phyloP scores from a whole-genome alignment of 352 stramenopile genomes.

The Elongisporangium prolatum region DNA sequence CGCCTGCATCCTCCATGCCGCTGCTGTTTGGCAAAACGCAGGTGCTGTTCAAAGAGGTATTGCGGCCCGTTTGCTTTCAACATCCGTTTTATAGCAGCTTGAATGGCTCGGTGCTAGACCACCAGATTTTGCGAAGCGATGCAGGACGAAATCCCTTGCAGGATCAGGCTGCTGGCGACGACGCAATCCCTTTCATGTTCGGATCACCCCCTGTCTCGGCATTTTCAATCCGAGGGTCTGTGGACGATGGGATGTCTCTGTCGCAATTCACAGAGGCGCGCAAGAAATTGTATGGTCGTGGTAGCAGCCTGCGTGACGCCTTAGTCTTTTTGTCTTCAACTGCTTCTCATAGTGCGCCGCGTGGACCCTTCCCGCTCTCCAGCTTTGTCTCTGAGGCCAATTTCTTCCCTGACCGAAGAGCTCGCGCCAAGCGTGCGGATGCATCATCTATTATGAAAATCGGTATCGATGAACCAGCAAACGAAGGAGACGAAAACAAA shows the following conservation, averaged over 20 bases:
- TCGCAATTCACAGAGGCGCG: conserved; percentile 30
- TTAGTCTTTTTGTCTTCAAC: conserved; percentile 12
- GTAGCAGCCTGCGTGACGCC: conserved; percentile 4
- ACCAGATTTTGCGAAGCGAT: neutral
- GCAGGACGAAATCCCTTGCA: conserved; percentile 1
- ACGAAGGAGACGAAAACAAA: neutral
- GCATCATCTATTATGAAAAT: neutral
- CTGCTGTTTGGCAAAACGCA: conserved; percentile 34
- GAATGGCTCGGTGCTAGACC: too few species aligned
- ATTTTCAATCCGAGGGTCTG: neutral
- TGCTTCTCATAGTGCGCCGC: conserved; percentile 5
- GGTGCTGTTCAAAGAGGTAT: conserved; percentile 24
- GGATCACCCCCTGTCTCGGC: conserved; percentile 2
- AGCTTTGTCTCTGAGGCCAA: conserved; percentile 18
- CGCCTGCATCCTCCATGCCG: conserved; percentile 8
- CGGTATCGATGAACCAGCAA: neutral
- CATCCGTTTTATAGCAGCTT: conserved; percentile 19
- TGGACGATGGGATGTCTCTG: conserved; percentile 22
- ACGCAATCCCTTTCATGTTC: neutral
- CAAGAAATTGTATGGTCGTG: conserved; percentile 15
- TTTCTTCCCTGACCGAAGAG: conserved; percentile 4
- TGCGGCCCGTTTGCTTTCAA: conserved; percentile 24
- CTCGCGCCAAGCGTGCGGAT: neutral
- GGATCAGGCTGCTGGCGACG: neutral
- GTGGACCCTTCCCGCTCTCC: conserved; percentile 12